Evolutionary conservation across 2,329 filamentous ascomycete genomes (phyloP), one percentile per base, ranked within the genome.

Genomic region (Cladosporium sp.): DNA sequence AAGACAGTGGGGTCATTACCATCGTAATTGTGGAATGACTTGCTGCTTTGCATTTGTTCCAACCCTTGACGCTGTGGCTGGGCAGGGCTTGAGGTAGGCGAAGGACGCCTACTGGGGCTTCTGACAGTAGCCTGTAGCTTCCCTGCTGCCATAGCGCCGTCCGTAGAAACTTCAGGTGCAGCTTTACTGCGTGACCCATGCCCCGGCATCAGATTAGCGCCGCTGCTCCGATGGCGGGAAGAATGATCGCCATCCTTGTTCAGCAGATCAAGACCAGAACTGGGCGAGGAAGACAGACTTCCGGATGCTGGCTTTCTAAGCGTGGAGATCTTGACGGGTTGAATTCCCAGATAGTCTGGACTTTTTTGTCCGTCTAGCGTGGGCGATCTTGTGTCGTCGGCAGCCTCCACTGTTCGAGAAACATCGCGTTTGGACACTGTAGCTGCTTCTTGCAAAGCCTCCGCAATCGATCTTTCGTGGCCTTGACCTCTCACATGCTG

Each of bases 401-500:
- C 48, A n/a, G 13, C 35, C 6, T 45, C 48, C 4, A 12, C 28
- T 4, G 15, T 24, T 40, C 37, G 55, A 28, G 36, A 42, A 9
- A 24, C 22, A 12, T 39, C 53, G 53, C 34, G 52, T 48, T 59
- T 61, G 50, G 28, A 49, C 19, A 57, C 59, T 24, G 56, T 49
- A 10, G 59, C 64, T 6, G 94, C 94, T 72, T 97, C 94, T 28
- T 96, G 79, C 15, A 97, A 78, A 5, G 94, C 94, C 73, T 97
- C 93, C 3, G 90, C 85, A 63, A 97, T 94, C 0, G 91, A 96
- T 19, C 63, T 62, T 56, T 70, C 65, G 28, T 68, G 64, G 54
- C 71, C 64, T 58, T 71, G 56, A 73, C 40, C 68, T 64, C 60
- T 75, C 60, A 63, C 58, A 5, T 63, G 62, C 54, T 70, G 60